A percentile compares a stretch with the other conserved stretches of the same genome.
These are phyloP conservation scores for Endothia cerciana DNA, from an alignment of 2,329 filamentous ascomycete genomes.

Conservation along the genomic window DNA sequence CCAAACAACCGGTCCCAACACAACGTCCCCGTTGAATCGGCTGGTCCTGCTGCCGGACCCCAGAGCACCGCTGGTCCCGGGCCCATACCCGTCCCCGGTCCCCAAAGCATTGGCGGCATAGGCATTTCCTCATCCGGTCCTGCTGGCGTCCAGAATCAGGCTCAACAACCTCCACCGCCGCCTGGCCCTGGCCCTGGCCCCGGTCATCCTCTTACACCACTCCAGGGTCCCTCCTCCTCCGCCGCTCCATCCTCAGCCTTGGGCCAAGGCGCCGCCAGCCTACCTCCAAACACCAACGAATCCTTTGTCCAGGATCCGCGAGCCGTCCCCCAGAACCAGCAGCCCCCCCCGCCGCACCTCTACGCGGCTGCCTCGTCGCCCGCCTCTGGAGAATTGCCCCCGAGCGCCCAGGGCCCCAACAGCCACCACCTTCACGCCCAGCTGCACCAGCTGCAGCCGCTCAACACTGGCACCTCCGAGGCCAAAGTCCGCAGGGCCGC, in stretches of 20 bases:
- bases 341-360: constrained; percentile 31
- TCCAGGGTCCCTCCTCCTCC: constrained; percentile 33
- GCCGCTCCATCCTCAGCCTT: constrained; percentile 30
- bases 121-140: constrained; percentile 26
- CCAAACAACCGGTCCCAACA: constrained; percentile 62
- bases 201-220: constrained; percentile 43
- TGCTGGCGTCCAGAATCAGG: constrained; percentile 29
- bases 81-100: constrained; percentile 18
- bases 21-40: constrained; percentile 48
- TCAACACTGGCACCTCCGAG: constrained; percentile 37
- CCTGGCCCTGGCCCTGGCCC: constrained; percentile 49
- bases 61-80: constrained; percentile 20
- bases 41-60: constrained; percentile 32
- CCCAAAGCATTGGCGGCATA: constrained; percentile 16
- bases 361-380: constrained; percentile 23
- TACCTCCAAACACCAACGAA: constrained; percentile 33
- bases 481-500: constrained; percentile 41
- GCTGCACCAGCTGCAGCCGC: constrained; percentile 30
- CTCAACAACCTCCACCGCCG: constrained; percentile 36
- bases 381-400: constrained; percentile 7
- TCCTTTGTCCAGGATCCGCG: constrained; percentile 31
- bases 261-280: constrained; percentile 39
- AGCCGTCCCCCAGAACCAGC: constrained; percentile 24
- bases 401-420: constrained; percentile 7
- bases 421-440: constrained; percentile 19